Conservation (phyloP, 2,329 filamentous ascomycete genomes). For the Pseudocercospora fuligena region DNA sequence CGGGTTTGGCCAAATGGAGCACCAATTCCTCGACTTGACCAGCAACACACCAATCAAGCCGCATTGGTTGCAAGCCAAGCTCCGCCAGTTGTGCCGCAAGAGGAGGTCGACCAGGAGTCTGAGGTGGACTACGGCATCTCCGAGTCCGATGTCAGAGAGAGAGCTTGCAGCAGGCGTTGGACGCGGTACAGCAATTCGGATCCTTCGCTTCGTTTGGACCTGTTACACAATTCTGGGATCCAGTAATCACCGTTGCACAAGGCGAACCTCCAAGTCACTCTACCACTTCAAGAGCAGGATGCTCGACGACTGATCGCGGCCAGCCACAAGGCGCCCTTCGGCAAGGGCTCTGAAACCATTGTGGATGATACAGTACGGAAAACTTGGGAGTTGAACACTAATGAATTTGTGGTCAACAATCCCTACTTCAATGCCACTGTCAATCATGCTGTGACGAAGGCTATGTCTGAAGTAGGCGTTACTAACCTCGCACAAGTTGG, state of each 20-base stretch:
- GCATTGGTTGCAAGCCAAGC: neutral
- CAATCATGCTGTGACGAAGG: constrained; percentile 21
- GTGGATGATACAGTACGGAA: constrained; percentile 38
- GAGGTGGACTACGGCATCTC: neutral
- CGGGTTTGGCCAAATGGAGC: too few relatives aligned
- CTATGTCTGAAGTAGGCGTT: constrained; percentile 26
- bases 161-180: neutral
- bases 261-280: constrained; percentile 5
- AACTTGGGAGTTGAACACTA: constrained; percentile 37
- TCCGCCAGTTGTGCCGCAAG: neutral
- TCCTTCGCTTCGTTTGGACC: neutral
- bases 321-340: constrained; percentile 39
- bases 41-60: neutral
- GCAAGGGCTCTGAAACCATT: constrained; percentile 39
- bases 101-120: neutral
- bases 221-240: neutral
- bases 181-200: neutral
- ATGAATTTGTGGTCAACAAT: constrained; percentile 25
- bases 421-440: constrained; percentile 31
- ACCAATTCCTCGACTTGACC: neutral
- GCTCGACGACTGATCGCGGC: constrained; percentile 25
- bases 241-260: neutral
- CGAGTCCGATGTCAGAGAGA: neutral
- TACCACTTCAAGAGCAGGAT: constrained; percentile 19
- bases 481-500: constrained; percentile 7